Evolutionary conservation across 495 filamentous ascomycete species (phyloP).

Genomic region (Clohesyomyces aquaticus): DNA sequence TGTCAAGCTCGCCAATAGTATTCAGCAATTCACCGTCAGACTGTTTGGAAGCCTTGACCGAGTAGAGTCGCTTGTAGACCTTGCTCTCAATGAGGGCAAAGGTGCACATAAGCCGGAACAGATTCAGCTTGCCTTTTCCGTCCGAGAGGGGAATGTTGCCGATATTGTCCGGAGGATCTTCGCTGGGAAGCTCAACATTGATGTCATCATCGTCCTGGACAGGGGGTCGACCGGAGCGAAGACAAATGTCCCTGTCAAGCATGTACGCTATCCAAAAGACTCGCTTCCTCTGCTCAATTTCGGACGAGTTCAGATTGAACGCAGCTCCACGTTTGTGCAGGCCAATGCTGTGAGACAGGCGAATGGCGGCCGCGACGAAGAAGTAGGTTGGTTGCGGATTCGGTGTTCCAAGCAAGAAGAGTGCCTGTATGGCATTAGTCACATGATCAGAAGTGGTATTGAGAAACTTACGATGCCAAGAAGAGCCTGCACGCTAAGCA

Average conservation of each 20-base stretch:
- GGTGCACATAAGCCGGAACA: slow-evolving; percentile 88
- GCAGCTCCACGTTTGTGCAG: slow-evolving; percentile 89
- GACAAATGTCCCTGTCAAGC: slow-evolving; percentile 92
- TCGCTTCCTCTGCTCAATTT: slow-evolving; percentile 92
- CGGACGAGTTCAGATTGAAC: slow-evolving; percentile 86
- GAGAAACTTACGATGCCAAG: slow-evolving; percentile 74
- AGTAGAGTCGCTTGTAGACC: slow-evolving; percentile 93
- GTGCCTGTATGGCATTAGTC: slow-evolving; percentile 55
- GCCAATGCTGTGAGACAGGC: slow-evolving; percentile 90
- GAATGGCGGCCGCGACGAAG: slow-evolving; percentile 88
- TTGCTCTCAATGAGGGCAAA: slow-evolving; percentile 90
- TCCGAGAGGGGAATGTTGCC: slow-evolving; percentile 89
- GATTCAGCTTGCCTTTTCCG: slow-evolving; percentile 89
- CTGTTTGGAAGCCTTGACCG: slow-evolving; percentile 87
- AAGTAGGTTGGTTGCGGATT: slow-evolving; percentile 96
- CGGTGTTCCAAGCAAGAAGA: slow-evolving; percentile 94
- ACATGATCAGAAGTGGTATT: slow-evolving; percentile 10
- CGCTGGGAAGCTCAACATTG: slow-evolving; percentile 93
- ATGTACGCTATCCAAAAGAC: slow-evolving; percentile 99
- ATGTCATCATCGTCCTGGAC: slow-evolving; percentile 98
- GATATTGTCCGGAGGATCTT: slow-evolving; percentile 86
- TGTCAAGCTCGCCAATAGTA: slow-evolving; percentile 94
- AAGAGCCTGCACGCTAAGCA: slow-evolving; percentile 94
- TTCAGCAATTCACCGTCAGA: slow-evolving; percentile 92
- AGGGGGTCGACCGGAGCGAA: slow-evolving; percentile 88